phyloP scores from a whole-genome alignment of 495 filamentous ascomycete genomes.

The Penicillium goetzii region DNA sequence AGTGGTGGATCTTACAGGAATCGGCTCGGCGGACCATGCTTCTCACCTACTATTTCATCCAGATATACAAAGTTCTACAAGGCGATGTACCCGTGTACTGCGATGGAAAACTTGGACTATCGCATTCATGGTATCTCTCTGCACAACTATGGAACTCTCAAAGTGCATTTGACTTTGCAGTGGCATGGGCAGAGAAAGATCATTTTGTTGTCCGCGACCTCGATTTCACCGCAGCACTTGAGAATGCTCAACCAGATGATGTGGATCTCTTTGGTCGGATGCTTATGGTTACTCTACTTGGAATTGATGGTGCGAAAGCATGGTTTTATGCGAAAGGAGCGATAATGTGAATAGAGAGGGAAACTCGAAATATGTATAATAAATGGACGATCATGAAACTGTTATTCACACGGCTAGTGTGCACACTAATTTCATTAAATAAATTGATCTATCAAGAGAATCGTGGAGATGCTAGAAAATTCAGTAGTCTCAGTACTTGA shows the following conservation, averaged over 20 bases:
- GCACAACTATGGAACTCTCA: conserved; percentile 52
- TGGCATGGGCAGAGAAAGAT: conserved; percentile 50
- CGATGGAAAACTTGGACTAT: conserved; percentile 38
- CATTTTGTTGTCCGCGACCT: conserved; percentile 48
- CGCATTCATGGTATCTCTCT: conserved; percentile 49
- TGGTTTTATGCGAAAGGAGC: conserved; percentile 47
- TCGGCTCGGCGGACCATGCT: conserved; percentile 52
- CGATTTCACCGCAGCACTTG: conserved; percentile 40
- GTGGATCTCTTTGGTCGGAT: conserved; percentile 54
- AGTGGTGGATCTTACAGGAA: conserved; percentile 50
- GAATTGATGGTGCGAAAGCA: conserved; percentile 45
- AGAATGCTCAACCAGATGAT: conserved; percentile 44
- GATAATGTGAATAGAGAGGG: conserved; percentile 23
- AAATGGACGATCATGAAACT: neutral
- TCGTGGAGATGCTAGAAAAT: no score
- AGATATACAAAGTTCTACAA: conserved; percentile 42
- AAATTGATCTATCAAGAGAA: no score
- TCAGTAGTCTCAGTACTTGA: no score
- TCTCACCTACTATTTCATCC: conserved; percentile 42
- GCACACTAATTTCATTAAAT: neutral
- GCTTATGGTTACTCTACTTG: conserved; percentile 45
- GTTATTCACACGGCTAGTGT: neutral
- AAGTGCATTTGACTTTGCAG: conserved; percentile 48
- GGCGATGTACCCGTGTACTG: conserved; percentile 31
- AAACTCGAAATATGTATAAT: neutral